These are phyloP conservation scores for Trametes cubensis DNA, from an alignment of 768 basidiomycete genomes.

Conservation along the genomic window DNA sequence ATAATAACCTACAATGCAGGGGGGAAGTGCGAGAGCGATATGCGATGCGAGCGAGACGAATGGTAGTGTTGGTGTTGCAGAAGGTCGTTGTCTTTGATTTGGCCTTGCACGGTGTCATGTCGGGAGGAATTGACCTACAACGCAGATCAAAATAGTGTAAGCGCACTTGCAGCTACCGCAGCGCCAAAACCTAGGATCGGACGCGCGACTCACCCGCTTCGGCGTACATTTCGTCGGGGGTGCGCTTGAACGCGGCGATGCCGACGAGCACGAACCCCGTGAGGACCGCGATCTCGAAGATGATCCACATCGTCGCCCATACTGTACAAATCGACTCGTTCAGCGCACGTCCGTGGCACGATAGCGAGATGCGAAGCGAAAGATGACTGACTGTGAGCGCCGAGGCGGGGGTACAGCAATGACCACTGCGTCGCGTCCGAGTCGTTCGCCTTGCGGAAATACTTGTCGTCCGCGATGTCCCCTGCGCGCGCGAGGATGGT, in stretches of 20 bases:
- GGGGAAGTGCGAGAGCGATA: not conserved
- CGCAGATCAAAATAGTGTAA: constrained; percentile 1
- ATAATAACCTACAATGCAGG: constrained; percentile 10
- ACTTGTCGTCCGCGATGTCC: constrained; percentile 93
- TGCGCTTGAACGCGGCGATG: constrained; percentile 78
- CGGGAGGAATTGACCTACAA: constrained; percentile 61
- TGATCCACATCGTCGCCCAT: constrained; percentile 86
- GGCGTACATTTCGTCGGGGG: constrained; percentile 60
- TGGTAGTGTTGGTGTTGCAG: too few species aligned
- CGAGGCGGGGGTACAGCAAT: constrained; percentile 68
- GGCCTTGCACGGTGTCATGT: constrained; percentile 42
- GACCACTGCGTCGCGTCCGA: constrained; percentile 91
- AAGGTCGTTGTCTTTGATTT: too few species aligned
- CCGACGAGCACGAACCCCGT: constrained; percentile 82
- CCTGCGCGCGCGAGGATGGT: constrained; percentile 46
- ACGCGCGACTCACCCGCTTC: constrained; percentile 66
- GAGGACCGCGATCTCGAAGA: constrained; percentile 74
- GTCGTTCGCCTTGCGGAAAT: constrained; percentile 93
- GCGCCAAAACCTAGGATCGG: not conserved
- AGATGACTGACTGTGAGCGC: constrained; percentile 64
- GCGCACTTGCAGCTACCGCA: not conserved
- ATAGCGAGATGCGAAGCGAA: not conserved
- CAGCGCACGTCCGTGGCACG: not conserved
- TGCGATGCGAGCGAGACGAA: not conserved
- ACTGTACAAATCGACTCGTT: constrained; percentile 43